Evolutionary conservation across 805 yeast genomes (phyloP).

Genomic region (Kodamaea lidongshanica): DNA sequence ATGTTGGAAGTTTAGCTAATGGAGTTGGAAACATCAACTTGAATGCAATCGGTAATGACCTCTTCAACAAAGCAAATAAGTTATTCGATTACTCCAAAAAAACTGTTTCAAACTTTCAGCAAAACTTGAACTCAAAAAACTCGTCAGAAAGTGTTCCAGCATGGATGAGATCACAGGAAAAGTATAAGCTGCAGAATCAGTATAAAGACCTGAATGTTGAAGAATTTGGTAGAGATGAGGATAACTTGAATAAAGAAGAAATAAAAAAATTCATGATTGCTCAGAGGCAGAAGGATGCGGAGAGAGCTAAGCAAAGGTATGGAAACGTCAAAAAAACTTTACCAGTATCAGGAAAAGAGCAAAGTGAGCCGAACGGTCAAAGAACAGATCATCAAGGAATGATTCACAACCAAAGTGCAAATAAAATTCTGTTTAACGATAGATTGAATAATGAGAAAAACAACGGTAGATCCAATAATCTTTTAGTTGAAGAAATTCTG

Average conservation of each 20-base stretch:
- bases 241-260: constrained; percentile 39
- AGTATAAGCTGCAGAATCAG: constrained; percentile 37
- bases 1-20: too few relatives aligned
- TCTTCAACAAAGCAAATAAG: constrained; percentile 55
- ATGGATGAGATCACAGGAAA: constrained; percentile 65
- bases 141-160: constrained; percentile 43
- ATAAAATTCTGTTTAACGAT: too few relatives aligned
- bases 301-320: constrained; percentile 23
- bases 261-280: constrained; percentile 32
- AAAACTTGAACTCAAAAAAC: constrained; percentile 14
- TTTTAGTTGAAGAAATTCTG: too few relatives aligned
- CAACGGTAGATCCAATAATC: too few relatives aligned
- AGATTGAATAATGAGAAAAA: too few relatives aligned
- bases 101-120: constrained; percentile 56
- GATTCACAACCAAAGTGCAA: too few relatives aligned
- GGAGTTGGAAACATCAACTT: too few relatives aligned
- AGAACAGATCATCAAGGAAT: too few relatives aligned
- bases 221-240: constrained; percentile 44
- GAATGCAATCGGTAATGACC: constrained; percentile 49
- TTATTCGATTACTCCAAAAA: constrained; percentile 54
- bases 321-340: constrained; percentile 14
- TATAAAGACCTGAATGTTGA: constrained; percentile 29
- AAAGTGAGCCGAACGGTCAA: too few relatives aligned
- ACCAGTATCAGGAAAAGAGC: too few relatives aligned
- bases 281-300: constrained; percentile 34